Base-by-base conservation (phyloP, 768 basidiomycete genomes). In the Nevesoporus exiguus region DNA sequence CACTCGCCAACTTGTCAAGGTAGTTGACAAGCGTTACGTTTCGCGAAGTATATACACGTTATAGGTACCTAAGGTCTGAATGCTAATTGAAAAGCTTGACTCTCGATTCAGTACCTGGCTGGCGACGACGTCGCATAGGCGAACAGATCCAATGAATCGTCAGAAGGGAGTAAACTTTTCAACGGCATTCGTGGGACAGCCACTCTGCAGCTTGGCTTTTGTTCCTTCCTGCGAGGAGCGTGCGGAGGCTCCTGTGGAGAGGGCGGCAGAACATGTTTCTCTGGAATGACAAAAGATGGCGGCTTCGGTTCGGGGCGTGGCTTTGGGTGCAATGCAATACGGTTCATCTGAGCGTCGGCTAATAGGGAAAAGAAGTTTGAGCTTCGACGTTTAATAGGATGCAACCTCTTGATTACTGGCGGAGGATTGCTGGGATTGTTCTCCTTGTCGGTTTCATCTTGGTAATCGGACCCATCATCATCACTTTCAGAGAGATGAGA, bases 91-190 rank as follows among this genome's bases (percentile, higher is more conserved):
- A 42, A 41, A 24, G 21, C 15, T 40, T 15, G 17, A 14, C 17
- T 24, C 43, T 48, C 33, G 9, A 50, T 52, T 63, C 45, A 71
- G 53, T 19, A 55, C 42, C 60, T 62, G 9, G 45, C 24, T 2
- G 71, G 66, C 0, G 74, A 72, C 17, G 71, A 71, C 40, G 61
- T 65, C 27, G 61, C 52, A 56, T 64, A 71, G 19, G 76, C 72
- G 62, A 82, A 81, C 52, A 82, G 65, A 66, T 82, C 71, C 58
- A 82, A 64, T 6, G 73, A 73, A 57, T 82, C 80, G 47, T 82
- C 80, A 11, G 80, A 82, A 40, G 60, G 50, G 15, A 61, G 51
- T 46, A 68, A 44, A 56, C 47, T 42, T 46, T 42, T 25, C n/a
- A 51, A 29, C 3, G 50, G n/a, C 15, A 31, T 41, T 19, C 34